phyloP scores from a whole-genome alignment of 495 filamentous ascomycete species.

The Podospora tetraspora region DNA sequence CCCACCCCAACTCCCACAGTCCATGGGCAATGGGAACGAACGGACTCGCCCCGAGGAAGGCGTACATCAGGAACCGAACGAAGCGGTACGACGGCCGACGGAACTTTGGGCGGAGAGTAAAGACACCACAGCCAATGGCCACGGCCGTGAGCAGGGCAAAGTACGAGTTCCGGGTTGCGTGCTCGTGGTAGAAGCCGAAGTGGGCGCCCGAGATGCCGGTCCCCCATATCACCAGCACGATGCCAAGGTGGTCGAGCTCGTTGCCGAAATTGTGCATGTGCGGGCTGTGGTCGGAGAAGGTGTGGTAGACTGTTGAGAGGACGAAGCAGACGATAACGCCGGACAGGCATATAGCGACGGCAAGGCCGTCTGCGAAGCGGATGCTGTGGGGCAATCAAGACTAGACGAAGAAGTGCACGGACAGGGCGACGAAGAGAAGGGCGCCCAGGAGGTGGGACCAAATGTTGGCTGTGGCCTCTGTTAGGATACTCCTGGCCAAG shows the following conservation, averaged over 20 bases:
- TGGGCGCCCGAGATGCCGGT: slow-evolving; percentile 10
- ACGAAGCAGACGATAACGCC: slow-evolving; percentile 10
- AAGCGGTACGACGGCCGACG: slow-evolving; percentile 6
- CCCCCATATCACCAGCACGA: slow-evolving; percentile 11
- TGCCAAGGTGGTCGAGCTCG: slow-evolving; percentile 12
- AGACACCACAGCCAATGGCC: slow-evolving; percentile 1
- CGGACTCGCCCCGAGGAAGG: slow-evolving; percentile 6
- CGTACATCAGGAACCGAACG: slow-evolving; percentile 6
- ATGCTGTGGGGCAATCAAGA: neutral
- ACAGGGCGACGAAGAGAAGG: slow-evolving; percentile 5
- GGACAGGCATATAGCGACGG: slow-evolving; percentile 1
- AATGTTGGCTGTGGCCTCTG: slow-evolving; percentile 1
- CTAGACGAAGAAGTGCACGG: slow-evolving; percentile 4
- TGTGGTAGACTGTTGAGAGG: slow-evolving; percentile 12
- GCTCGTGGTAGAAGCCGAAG: slow-evolving; percentile 9
- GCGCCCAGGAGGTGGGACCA: slow-evolving; percentile 10
- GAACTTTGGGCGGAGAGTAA: slow-evolving; percentile 5
- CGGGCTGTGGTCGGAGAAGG: slow-evolving; percentile 12
- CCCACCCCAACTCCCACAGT: slow-evolving; percentile 2
- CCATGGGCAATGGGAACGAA: slow-evolving; percentile 2
- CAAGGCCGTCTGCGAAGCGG: neutral
- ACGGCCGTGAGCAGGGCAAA: slow-evolving; percentile 2
- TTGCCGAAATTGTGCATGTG: slow-evolving; percentile 12
- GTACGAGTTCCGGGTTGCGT: slow-evolving; percentile 4
- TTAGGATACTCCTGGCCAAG: neutral